Conservation (phyloP, 352 stramenopile genomes). For the Pythium folliculosum region DNA sequence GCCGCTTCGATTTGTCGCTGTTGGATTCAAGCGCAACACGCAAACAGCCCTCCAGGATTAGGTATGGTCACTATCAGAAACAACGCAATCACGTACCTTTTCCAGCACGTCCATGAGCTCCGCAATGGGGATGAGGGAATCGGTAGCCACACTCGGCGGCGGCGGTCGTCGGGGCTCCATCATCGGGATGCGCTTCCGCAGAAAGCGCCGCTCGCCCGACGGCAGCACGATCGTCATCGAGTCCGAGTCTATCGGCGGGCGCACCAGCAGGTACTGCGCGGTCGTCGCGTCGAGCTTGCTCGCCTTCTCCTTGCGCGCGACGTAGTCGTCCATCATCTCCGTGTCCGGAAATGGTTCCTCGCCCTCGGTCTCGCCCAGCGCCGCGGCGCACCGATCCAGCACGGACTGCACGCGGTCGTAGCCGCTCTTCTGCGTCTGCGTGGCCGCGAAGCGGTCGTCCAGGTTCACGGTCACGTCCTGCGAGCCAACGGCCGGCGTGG, state of each 20-base stretch:
- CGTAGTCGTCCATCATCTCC: constrained; percentile 33
- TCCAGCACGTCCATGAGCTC: constrained; percentile 63
- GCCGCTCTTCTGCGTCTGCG: constrained; percentile 25
- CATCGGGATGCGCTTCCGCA: constrained; percentile 59
- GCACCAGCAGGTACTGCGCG: constrained; percentile 50
- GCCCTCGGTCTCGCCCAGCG: constrained; percentile 60
- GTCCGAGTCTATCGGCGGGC: constrained; percentile 64
- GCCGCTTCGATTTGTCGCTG: constrained; percentile 73
- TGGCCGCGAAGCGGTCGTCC: constrained; percentile 37
- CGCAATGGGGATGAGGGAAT: constrained; percentile 52
- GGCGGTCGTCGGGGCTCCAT: constrained; percentile 20
- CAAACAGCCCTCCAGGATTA: too few species aligned
- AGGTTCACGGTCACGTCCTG: constrained; percentile 18
- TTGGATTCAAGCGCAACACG: constrained; percentile 8
- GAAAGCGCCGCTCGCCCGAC: constrained; percentile 56
- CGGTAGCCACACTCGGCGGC: constrained; percentile 16
- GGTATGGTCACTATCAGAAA: not conserved
- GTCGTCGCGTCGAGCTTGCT: constrained; percentile 38
- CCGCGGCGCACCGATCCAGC: constrained; percentile 59
- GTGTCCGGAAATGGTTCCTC: constrained; percentile 31
- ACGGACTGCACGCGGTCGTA: constrained; percentile 45
- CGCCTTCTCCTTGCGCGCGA: constrained; percentile 32
- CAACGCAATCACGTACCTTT: constrained; percentile 27
- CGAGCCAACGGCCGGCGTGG: not conserved
- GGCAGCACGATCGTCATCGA: constrained; percentile 60